Base-by-base conservation (phyloP, 2,329 filamentous ascomycete genomes). In the Phialophora tarda region DNA sequence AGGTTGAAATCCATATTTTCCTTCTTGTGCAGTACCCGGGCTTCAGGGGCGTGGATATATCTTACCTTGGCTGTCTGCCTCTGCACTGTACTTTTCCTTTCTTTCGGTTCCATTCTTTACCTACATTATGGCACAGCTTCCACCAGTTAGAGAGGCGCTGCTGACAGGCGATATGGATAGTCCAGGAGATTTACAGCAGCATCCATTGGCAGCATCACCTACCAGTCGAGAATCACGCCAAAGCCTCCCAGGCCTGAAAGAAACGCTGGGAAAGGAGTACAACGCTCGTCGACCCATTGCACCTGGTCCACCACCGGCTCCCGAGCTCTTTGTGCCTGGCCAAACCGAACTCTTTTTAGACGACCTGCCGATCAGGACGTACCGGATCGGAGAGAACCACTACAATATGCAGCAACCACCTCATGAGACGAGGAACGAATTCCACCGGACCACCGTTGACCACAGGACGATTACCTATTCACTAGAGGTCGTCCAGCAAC, bases 401-500 rank as follows among this genome's bases (percentile, higher is more conserved):
- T 77, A 76, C 71, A 79, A 78, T 66, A 86, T 86, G 74, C 78
- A 79, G 48, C 80, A 85, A 70, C 77, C 81, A 56, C 64, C 69
- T 67, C 87, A 87, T 75, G 85, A 88, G 81, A 86, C 84, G 23
- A 80, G 81, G 64, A 82, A 82, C 74, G 78, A 79, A 30, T 78
- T 80, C 66, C 80, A 79, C 67, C 84, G 90, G 59, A 82, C 85
- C 61, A 96, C 92, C 50, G 88, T 88, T 73, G 89, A 90, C 73
- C 91, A 91, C 69, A 88, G 91, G 72, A 88, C 84, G 69, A 85
- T 97, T 72, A 92, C 88, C 75, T 98, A 98, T 79, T 84, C 86
- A 71, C 83, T 98, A 78, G 88, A 87, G 66, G 93, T 98, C 63
- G 89, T 97, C 73, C 95, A 99, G 80, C 92, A 98, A 78, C 95